Evolutionary conservation across 2,329 filamentous ascomycete species (phyloP).

Genomic region (Trichoderma endophyticum): DNA sequence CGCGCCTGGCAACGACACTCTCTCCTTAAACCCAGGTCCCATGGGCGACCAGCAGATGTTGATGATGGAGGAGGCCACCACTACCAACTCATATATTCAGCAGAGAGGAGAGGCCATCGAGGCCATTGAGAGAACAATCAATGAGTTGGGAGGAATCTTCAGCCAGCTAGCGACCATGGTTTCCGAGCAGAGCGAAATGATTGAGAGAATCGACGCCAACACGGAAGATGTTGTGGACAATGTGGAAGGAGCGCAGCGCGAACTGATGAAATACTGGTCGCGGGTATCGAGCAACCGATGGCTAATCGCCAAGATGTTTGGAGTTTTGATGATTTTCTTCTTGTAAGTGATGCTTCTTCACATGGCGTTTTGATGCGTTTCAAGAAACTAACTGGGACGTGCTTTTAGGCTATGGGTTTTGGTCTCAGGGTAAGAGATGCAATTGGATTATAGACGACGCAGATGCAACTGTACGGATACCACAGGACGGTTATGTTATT

Average conservation of each 20-base stretch:
- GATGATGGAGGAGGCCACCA: conserved; percentile 86
- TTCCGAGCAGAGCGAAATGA: conserved; percentile 95
- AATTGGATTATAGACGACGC: conserved; percentile 3
- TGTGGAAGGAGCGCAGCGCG: conserved; percentile 91
- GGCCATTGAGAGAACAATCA: conserved; percentile 92
- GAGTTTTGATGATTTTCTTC: conserved; percentile 93
- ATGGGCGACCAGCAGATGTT: conserved; percentile 81
- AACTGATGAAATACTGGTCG: conserved; percentile 95
- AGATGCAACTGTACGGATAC: conserved; percentile 8
- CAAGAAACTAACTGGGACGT: conserved; percentile 16
- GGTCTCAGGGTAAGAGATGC: conserved; percentile 34
- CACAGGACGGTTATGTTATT: not conserved
- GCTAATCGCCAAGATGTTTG: conserved; percentile 77
- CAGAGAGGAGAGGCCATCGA: conserved; percentile 95
- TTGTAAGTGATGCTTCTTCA: conserved; percentile 45
- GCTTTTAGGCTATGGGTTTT: conserved; percentile 39
- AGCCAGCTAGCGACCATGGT: conserved; percentile 96
- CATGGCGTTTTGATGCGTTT: not conserved
- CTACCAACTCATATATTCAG: conserved; percentile 84
- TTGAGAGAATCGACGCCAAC: conserved; percentile 94
- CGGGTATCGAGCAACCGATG: conserved; percentile 92
- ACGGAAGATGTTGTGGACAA: conserved; percentile 98
- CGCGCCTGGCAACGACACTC: conserved; percentile 67
- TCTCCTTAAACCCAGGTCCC: conserved; percentile 69
- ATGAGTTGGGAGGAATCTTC: conserved; percentile 85